Evolutionary conservation across 78 protist species (phyloP).

Genomic region (Dictyostelium intermedium): DNA sequence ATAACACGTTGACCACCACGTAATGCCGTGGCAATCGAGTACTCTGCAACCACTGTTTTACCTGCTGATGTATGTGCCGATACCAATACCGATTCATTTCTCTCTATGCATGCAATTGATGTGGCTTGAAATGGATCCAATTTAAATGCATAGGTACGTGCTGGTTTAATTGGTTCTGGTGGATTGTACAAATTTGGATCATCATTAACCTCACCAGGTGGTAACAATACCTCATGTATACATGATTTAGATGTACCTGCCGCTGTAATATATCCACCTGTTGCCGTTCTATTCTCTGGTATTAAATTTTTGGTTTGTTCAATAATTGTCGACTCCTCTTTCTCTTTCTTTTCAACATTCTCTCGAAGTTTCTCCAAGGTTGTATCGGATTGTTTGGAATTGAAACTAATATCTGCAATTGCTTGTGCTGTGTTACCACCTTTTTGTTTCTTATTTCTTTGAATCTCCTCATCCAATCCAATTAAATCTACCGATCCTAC

Average conservation of each 20-base stretch:
- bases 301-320: not conserved
- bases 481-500: not conserved
- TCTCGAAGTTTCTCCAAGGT: not conserved
- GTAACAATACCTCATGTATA: constrained; percentile 54
- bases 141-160: constrained; percentile 90
- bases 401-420: constrained; percentile 42
- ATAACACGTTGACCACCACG: constrained; percentile 84
- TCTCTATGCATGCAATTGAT: constrained; percentile 87
- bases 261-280: constrained; percentile 30
- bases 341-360: not conserved
- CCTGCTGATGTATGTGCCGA: constrained; percentile 99
- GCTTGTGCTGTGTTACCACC: not conserved
- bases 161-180: constrained; percentile 71
- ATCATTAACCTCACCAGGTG: constrained; percentile 21
- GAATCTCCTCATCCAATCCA: constrained; percentile 43
- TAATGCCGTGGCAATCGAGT: constrained; percentile 91
- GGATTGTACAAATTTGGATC: constrained; percentile 54
- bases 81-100: constrained; percentile 94
- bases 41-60: constrained; percentile 98
- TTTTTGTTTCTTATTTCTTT: constrained; percentile 20
- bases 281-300: constrained; percentile 34
- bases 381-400: constrained; percentile 5
- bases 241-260: constrained; percentile 59
- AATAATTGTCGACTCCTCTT: not conserved
- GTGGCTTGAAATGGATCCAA: constrained; percentile 92